phyloP scores from a whole-genome alignment of 345 rosid species.

The Gossypium thurberi region DNA sequence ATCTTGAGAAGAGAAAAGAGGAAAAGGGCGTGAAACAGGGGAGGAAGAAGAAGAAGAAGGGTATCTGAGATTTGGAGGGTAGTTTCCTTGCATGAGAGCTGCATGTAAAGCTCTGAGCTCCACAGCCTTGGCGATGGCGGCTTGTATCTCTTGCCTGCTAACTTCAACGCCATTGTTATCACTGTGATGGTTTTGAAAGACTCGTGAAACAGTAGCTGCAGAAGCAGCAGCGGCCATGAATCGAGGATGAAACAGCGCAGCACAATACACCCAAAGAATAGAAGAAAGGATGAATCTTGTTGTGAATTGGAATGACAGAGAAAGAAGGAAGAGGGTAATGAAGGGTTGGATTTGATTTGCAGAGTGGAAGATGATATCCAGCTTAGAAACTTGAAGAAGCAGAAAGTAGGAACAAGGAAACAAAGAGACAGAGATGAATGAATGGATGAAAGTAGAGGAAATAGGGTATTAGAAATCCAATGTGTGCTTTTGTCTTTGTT shows the following conservation, averaged over 20 bases:
- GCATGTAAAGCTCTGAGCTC: slow-evolving; percentile 84
- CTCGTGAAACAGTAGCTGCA: slow-evolving; percentile 32
- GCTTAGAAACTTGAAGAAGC: slow-evolving; percentile 30
- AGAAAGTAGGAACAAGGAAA: slow-evolving; percentile 9
- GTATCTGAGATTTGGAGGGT: slow-evolving; percentile 49
- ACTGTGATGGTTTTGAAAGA: slow-evolving; percentile 27
- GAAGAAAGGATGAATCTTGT: not conserved
- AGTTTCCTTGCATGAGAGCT: slow-evolving; percentile 54
- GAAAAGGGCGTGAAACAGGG: slow-evolving; percentile 50
- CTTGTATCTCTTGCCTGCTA: slow-evolving; percentile 55
- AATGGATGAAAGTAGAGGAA: not conserved
- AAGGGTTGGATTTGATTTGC: slow-evolving; percentile 28
- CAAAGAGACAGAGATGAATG: slow-evolving; percentile 4
- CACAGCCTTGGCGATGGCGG: slow-evolving; percentile 82
- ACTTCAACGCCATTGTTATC: slow-evolving; percentile 24
- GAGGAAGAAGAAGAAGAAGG: slow-evolving; percentile 33
- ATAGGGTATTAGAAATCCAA: slow-evolving; percentile 22
- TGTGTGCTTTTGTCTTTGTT: slow-evolving; percentile 39
- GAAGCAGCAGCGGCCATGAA: slow-evolving; percentile 56
- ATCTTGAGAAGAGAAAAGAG: slow-evolving; percentile 72
- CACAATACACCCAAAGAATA: slow-evolving; percentile 20
- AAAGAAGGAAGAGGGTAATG: slow-evolving; percentile 18
- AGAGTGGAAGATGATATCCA: slow-evolving; percentile 34
- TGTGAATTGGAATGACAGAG: not conserved
- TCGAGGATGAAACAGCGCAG: slow-evolving; percentile 23